phyloP scores from a whole-genome alignment of 495 filamentous ascomycete genomes.

The Opeltia flavorubescens region DNA sequence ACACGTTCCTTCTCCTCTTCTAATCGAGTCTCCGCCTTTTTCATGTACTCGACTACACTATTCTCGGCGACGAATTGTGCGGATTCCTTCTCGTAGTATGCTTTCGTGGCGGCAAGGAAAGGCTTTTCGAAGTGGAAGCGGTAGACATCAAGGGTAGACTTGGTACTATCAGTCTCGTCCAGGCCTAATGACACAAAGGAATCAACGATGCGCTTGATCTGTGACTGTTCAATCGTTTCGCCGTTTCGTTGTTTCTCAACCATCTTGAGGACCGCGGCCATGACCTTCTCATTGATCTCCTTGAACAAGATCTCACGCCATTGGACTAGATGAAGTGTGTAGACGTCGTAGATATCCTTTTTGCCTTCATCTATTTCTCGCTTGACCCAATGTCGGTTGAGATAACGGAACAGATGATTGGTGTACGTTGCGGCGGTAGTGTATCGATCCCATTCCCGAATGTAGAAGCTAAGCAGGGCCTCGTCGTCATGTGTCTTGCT shows the following conservation, averaged over 20 bases:
- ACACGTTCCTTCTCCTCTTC: slow-evolving; percentile 92
- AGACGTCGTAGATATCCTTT: slow-evolving; percentile 95
- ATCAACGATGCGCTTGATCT: slow-evolving; percentile 94
- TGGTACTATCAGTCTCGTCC: slow-evolving; percentile 83
- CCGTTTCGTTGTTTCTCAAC: slow-evolving; percentile 97
- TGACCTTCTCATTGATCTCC: slow-evolving; percentile 71
- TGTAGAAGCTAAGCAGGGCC: slow-evolving; percentile 87
- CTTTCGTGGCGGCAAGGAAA: slow-evolving; percentile 70
- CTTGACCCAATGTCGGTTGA: slow-evolving; percentile 98
- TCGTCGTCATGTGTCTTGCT: slow-evolving; percentile 75
- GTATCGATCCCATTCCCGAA: slow-evolving; percentile 89
- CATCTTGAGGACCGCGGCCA: slow-evolving; percentile 86
- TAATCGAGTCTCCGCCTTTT: slow-evolving; percentile 89
- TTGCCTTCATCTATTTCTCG: slow-evolving; percentile 98
- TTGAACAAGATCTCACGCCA: slow-evolving; percentile 89
- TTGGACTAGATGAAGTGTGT: slow-evolving; percentile 87
- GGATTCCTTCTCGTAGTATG: slow-evolving; percentile 85
- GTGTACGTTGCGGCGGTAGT: slow-evolving; percentile 91
- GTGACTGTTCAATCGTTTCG: slow-evolving; percentile 92
- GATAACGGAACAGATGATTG: slow-evolving; percentile 92
- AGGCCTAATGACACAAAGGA: slow-evolving; percentile 92
- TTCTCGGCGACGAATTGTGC: slow-evolving; percentile 92
- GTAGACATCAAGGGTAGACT: slow-evolving; percentile 92
- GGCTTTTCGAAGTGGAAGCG: slow-evolving; percentile 80
- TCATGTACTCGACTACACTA: slow-evolving; percentile 98